Evolutionary conservation across 1,284 basidiomycete species (phyloP).

Genomic region (Tremellales sp.): DNA sequence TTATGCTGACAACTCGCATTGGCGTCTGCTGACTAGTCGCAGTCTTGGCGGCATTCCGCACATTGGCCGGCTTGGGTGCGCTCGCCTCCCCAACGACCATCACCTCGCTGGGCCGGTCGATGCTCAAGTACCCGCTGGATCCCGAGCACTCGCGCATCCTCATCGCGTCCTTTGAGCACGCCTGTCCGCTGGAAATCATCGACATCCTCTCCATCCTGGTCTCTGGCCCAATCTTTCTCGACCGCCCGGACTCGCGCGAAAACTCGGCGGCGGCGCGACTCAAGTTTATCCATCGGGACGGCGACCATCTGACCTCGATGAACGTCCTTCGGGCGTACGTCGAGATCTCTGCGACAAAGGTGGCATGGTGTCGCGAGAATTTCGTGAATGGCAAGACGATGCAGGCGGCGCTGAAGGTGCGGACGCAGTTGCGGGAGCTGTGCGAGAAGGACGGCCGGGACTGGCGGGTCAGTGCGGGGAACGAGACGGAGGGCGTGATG

Average conservation of each 20-base stretch:
- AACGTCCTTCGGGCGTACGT: constrained; percentile 76
- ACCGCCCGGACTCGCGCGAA: constrained; percentile 61
- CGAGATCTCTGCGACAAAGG: constrained; percentile 16
- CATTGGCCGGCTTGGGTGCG: constrained; percentile 70
- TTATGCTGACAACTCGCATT: not conserved
- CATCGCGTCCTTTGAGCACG: constrained; percentile 64
- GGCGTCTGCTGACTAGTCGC: not conserved
- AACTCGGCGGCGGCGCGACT: constrained; percentile 62
- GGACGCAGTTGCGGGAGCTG: constrained; percentile 69
- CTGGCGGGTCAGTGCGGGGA: constrained; percentile 57
- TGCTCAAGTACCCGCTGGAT: constrained; percentile 81
- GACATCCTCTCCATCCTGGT: constrained; percentile 75
- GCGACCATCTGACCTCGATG: constrained; percentile 85
- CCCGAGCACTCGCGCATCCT: constrained; percentile 73
- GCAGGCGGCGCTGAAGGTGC: constrained; percentile 75
- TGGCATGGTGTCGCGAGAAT: constrained; percentile 76
- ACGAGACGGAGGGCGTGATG: constrained; percentile 60
- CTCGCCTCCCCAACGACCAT: constrained; percentile 62
- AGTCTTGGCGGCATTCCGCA: constrained; percentile 68
- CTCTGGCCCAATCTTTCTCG: constrained; percentile 64
- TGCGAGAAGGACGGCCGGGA: constrained; percentile 63
- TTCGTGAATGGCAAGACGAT: constrained; percentile 82
- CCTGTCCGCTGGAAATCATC: constrained; percentile 69
- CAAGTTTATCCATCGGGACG: constrained; percentile 76
- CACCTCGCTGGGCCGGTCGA: constrained; percentile 66